phyloP scores from a whole-genome alignment of 2,329 filamentous ascomycete genomes.

The Calonectria pseudoturangicola region DNA sequence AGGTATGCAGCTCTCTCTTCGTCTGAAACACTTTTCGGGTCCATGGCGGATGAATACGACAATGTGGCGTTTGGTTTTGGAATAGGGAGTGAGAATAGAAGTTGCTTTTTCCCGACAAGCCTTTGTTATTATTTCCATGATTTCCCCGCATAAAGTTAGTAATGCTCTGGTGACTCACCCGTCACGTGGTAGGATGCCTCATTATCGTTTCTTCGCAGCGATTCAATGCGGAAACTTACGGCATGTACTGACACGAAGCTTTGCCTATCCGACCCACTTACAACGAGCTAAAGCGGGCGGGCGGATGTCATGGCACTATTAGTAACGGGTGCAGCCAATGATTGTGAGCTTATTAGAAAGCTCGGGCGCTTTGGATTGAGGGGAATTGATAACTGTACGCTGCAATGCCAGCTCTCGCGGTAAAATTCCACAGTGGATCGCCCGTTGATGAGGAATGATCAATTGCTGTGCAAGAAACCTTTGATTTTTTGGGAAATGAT shows the following conservation, averaged over 20 bases:
- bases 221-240: background rate
- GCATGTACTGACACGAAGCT: conserved; percentile 25
- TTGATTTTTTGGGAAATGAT: background rate
- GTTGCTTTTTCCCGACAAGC: background rate
- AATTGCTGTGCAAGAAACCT: background rate
- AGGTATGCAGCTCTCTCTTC: conserved; percentile 21
- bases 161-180: conserved; percentile 15
- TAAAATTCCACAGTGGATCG: background rate
- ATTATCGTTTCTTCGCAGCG: conserved; percentile 1
- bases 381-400: background rate
- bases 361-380: background rate
- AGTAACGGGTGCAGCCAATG: background rate
- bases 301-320: background rate
- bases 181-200: conserved; percentile 23
- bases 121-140: background rate
- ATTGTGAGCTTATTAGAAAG: background rate
- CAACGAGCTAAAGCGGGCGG: conserved; percentile 10
- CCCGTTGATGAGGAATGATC: background rate
- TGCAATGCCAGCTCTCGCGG: conserved; percentile 1
- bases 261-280: conserved; percentile 1
- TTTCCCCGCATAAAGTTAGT: conserved; percentile 14
- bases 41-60: background rate
- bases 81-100: background rate
- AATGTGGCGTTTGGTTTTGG: background rate
- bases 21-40: conserved; percentile 6